Base-by-base conservation (phyloP, 176 grass and related monocot genomes). In the Hordeum marinum region DNA sequence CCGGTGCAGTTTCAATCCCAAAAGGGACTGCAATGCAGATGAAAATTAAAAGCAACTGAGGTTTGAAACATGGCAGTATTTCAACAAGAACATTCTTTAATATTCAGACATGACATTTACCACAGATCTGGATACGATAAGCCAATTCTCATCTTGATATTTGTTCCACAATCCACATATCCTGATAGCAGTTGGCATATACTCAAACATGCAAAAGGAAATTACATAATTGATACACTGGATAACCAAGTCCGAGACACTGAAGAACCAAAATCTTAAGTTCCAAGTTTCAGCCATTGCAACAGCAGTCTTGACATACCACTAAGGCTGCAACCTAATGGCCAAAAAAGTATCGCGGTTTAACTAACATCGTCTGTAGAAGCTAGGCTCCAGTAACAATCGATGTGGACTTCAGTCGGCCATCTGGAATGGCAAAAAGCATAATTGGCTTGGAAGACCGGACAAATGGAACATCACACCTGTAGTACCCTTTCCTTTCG, bases 401-500 rank as follows among this genome's bases (percentile, higher is more conserved):
- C 14, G 60, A 70, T 23, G 78, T 52, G 6, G 91, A 60, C 68
- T 95, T 90, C 80, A 90, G 84, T 48, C 91, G 55, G 7, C 96
- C 93, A 84, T 98, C 96, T 83, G 89, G 96, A 84, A 98, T 98
- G 58, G 84, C 63, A 63, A 98, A 95, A 54, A 98, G 91, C 54
- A 95, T 79, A 74, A 98, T 88, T 20, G 82, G 93, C 68, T 94
- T 94, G 17, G 91, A 92, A 17, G 70, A 52, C 46, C 89, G 79
- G 26, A 95, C 36, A 87, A 94, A 98, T 42, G 96, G 93, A 34
- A 90, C 82, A 60, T 98, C 96, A 46, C 96, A 98, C 34, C 91
- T 81, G 81, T 90, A 98, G 72, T 95, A 98, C 21, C 91, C 89
- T 72, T 98, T 98, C 77, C 96, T 95, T 90, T 98, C 96, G 6